Percentiles rank a stretch among this genome's conserved stretches.
Conservation (phyloP, 805 yeast species). For the Ogataea philodendri region DNA sequence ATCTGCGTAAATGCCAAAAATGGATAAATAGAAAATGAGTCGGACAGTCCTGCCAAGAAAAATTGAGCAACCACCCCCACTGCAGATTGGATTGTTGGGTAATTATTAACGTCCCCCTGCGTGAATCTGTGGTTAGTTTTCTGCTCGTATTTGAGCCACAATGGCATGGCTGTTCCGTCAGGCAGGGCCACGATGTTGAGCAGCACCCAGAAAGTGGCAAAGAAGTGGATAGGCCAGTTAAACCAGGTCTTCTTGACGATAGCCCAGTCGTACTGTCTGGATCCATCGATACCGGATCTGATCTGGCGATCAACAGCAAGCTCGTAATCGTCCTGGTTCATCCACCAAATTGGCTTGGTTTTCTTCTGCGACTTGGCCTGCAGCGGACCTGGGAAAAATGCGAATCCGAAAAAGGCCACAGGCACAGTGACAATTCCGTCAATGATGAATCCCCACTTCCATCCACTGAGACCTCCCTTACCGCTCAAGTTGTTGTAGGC, state of each 20-base stretch:
- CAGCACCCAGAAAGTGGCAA: constrained; percentile 48
- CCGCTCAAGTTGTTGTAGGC: constrained; percentile 42
- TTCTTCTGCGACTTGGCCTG: constrained; percentile 22
- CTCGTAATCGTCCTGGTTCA: constrained; percentile 26
- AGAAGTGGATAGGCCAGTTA: constrained; percentile 57
- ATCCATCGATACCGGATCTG: constrained; percentile 36
- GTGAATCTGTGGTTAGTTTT: constrained; percentile 28
- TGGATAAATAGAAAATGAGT: constrained; percentile 38
- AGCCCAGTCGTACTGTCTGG: constrained; percentile 30
- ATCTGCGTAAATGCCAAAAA: constrained; percentile 34
- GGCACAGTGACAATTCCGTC: constrained; percentile 60
- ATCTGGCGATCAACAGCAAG: constrained; percentile 42
- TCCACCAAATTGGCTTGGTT: constrained; percentile 30
- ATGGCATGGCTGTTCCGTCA: constrained; percentile 40
- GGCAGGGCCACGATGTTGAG: constrained; percentile 41
- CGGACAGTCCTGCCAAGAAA: constrained; percentile 38
- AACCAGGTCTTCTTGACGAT: constrained; percentile 49
- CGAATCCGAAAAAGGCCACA: constrained; percentile 51
- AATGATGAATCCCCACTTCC: constrained; percentile 69
- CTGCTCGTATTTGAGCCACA: constrained; percentile 37
- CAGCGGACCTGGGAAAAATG: constrained; percentile 53
- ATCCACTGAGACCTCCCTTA: constrained; percentile 51
- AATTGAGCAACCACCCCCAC: constrained; percentile 42
- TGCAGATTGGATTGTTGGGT: constrained; percentile 42
- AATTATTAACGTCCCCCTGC: constrained; percentile 37